Conservation (phyloP, 2,329 filamentous ascomycete species). For the Fusarium buxicola region DNA sequence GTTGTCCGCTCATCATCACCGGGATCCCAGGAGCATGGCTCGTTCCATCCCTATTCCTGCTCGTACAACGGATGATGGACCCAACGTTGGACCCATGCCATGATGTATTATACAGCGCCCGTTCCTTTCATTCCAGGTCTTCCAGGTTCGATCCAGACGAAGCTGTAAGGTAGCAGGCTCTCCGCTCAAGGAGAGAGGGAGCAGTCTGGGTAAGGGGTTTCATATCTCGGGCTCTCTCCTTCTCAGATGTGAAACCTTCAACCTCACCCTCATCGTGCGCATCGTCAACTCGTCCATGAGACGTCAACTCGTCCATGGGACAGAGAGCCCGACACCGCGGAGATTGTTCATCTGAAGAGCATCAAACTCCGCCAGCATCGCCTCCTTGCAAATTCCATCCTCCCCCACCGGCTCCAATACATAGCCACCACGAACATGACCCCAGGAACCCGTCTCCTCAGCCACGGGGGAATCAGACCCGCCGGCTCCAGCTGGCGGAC, state of each 20-base stretch:
- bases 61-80: conserved; percentile 3
- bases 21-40: background rate
- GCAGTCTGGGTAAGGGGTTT: conserved; percentile 31
- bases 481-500: conserved; percentile 18
- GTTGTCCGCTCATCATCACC: too few relatives aligned
- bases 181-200: conserved; percentile 7
- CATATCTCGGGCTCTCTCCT: conserved; percentile 10
- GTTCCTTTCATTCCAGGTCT: conserved; percentile 23
- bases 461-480: conserved; percentile 33
- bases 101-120: conserved; percentile 12
- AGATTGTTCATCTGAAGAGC: background rate
- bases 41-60: conserved; percentile 4
- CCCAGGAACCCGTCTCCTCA: conserved; percentile 34
- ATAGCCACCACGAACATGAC: conserved; percentile 18
- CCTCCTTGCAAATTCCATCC: background rate
- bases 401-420: conserved; percentile 4
- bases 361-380: conserved; percentile 1
- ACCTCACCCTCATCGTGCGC: background rate
- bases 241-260: conserved; percentile 21
- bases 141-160: conserved; percentile 23
- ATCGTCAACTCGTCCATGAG: background rate
- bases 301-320: background rate
- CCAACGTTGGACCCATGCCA: conserved; percentile 15
- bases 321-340: background rate
- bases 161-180: too few relatives aligned